Base-by-base conservation (phyloP, 257 asterid species). In the Avicennia marina region DNA sequence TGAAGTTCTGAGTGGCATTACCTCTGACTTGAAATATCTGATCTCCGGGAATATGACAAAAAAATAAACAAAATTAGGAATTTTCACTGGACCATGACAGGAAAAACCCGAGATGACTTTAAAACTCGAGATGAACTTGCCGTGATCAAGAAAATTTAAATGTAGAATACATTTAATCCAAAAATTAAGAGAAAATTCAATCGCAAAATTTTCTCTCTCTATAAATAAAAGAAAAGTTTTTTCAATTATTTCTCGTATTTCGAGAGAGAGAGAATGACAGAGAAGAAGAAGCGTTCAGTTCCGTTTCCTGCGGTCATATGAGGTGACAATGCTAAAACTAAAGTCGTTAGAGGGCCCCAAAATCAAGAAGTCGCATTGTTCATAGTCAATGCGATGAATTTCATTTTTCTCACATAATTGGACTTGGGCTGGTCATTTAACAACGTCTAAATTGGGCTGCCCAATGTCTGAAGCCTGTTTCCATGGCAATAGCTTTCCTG, bases 11-110 rank as follows among this genome's bases (percentile, higher is more conserved):
- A 60, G 33, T 12, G 65, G 39, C 80, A 47, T 65, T 74, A 78
- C 78, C 78, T 68, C 60, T 49, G 55, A 43, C 41, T 58, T 5
- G 48, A 47, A 56, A 29, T 43, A 60, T 43, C 70, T 59, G 81
- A 75, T 74, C 76, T 52, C 76, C 62, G 18, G 36, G 26, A 32
- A 49, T 21, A 54, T 20, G 7, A 15, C 25, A 13, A 18, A 65
- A 17, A 39, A 40, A 0, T 15, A 25, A 38, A 15, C 24, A 38
- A 44, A 15, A 17, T 1, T 22, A 2, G 5, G 24, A 25, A 32
- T 54, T 60, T 65, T 58, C 50, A 42, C 43, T 63, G 62, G 53
- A 66, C 10, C 6, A 24, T 12, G 41, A 38, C 5, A 25, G 34
- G 51, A 34, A 70, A 62, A 65, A 12, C 10, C 75, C 7, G 61